These are phyloP conservation scores for Dillenia suffruticosa DNA, from an alignment of 164 flowering plant species.

Conservation along the genomic window DNA sequence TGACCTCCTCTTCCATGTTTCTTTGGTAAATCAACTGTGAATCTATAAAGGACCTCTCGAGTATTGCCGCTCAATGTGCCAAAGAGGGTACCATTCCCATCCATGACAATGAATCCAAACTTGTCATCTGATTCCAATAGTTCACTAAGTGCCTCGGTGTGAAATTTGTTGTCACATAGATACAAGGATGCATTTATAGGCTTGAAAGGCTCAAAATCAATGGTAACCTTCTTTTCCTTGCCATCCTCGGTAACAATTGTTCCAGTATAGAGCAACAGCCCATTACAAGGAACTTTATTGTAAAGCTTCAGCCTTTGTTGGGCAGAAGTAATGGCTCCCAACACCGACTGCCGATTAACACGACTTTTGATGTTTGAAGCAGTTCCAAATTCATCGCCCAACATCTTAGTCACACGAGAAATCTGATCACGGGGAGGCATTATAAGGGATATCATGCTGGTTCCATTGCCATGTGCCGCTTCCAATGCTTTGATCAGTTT, in stretches of 20 bases:
- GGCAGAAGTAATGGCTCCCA: constrained; percentile 46
- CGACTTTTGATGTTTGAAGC: constrained; percentile 51
- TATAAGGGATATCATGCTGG: constrained; percentile 55
- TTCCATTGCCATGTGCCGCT: constrained; percentile 47
- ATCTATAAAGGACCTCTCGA: constrained; percentile 19
- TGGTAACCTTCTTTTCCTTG: constrained; percentile 40
- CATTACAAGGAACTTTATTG: constrained; percentile 41
- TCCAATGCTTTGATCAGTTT: constrained; percentile 45
- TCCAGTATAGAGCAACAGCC: constrained; percentile 41
- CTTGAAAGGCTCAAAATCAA: constrained; percentile 43
- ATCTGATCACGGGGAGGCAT: constrained; percentile 56
- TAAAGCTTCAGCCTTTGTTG: constrained; percentile 43
- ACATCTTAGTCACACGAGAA: constrained; percentile 49
- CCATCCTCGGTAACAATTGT: constrained; percentile 45
- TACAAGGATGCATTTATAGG: constrained; percentile 41
- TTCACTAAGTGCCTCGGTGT: constrained; percentile 23
- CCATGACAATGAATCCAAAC: constrained; percentile 26
- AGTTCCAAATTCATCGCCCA: constrained; percentile 55
- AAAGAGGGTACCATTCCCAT: constrained; percentile 48
- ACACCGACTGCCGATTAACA: constrained; percentile 38
- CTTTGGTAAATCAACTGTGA: constrained; percentile 39
- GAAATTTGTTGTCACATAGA: constrained; percentile 29
- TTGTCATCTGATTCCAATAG: constrained; percentile 33
- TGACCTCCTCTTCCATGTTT: constrained; percentile 51
- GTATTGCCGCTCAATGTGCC: constrained; percentile 36